Evolutionary conservation across 2,329 filamentous ascomycete species (phyloP).

Genomic region (Scedosporium boydii): DNA sequence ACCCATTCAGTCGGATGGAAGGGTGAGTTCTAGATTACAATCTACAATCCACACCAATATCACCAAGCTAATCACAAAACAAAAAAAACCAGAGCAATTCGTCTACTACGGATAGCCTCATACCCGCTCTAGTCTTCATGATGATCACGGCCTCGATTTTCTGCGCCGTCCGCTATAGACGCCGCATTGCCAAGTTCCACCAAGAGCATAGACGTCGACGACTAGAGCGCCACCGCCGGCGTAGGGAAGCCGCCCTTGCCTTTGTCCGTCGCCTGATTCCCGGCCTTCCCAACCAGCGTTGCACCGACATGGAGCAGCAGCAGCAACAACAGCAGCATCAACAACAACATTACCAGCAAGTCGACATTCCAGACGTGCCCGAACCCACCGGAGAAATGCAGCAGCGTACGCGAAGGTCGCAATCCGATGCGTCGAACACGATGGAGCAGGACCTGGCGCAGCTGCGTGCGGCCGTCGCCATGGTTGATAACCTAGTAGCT

Average conservation of each 20-base stretch:
- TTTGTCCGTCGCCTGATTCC: conserved; percentile 22
- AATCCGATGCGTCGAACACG: conserved; percentile 17
- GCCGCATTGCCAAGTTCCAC: conserved; percentile 15
- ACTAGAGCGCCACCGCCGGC: conserved; percentile 12
- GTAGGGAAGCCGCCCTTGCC: conserved; percentile 14
- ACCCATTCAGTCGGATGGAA: background rate
- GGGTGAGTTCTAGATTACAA: background rate
- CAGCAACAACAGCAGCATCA: background rate
- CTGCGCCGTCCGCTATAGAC: conserved; percentile 11
- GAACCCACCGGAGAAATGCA: background rate
- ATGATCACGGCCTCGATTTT: background rate
- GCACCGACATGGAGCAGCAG: conserved; percentile 26
- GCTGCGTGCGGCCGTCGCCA: conserved; percentile 34
- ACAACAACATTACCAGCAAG: background rate
- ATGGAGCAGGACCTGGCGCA: conserved; percentile 40
- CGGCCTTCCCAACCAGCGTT: conserved; percentile 20
- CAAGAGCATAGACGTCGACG: conserved; percentile 15
- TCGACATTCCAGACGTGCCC: background rate
- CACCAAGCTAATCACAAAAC: background rate
- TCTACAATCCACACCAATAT: background rate
- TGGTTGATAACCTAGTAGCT: conserved; percentile 35
- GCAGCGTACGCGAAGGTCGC: conserved; percentile 6
- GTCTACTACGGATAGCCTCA: background rate
- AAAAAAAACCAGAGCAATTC: background rate
- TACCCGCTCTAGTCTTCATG: background rate